phyloP scores from a whole-genome alignment of 2,329 filamentous ascomycete species.

The Aspergillus clavatus region DNA sequence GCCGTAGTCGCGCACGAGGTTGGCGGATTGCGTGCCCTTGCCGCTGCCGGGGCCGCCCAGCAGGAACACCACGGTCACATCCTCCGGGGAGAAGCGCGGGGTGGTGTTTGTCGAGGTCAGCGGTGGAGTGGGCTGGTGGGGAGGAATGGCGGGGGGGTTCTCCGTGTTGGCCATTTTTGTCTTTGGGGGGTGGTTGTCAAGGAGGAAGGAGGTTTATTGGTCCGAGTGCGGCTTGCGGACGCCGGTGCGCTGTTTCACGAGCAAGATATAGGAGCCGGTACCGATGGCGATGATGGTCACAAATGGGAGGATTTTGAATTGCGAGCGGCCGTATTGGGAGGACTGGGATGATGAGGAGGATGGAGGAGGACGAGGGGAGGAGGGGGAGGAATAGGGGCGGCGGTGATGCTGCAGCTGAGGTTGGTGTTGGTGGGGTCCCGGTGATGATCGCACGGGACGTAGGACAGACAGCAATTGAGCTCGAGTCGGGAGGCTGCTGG shows the following conservation, averaged over 20 bases:
- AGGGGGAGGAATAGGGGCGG: constrained; percentile 13
- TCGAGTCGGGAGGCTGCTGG: neutral
- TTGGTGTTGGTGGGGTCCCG: constrained; percentile 13
- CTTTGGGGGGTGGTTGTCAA: neutral
- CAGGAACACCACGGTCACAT: constrained; percentile 92
- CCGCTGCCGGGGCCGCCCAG: constrained; percentile 93
- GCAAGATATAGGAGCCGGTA: constrained; percentile 47
- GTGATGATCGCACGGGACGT: constrained; percentile 9
- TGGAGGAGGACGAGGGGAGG: constrained; percentile 4
- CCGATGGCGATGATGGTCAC: constrained; percentile 44
- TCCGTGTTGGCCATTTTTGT: constrained; percentile 17
- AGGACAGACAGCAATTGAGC: constrained; percentile 1
- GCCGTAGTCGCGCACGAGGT: constrained; percentile 78
- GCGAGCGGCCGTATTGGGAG: constrained; percentile 29
- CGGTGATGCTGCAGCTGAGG: constrained; percentile 6
- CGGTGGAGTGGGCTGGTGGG: constrained; percentile 36
- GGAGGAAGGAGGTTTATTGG: constrained; percentile 45
- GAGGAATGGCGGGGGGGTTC: constrained; percentile 64
- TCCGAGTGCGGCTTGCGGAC: constrained; percentile 50
- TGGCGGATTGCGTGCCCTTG: constrained; percentile 92
- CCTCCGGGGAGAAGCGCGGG: constrained; percentile 70
- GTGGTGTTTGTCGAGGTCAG: constrained; percentile 42
- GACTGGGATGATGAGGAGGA: constrained; percentile 9
- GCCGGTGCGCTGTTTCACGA: constrained; percentile 47
- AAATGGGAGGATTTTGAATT: constrained; percentile 42